phyloP scores from a whole-genome alignment of 208 protist genomes.

The Acanthamoeba healyi region DNA sequence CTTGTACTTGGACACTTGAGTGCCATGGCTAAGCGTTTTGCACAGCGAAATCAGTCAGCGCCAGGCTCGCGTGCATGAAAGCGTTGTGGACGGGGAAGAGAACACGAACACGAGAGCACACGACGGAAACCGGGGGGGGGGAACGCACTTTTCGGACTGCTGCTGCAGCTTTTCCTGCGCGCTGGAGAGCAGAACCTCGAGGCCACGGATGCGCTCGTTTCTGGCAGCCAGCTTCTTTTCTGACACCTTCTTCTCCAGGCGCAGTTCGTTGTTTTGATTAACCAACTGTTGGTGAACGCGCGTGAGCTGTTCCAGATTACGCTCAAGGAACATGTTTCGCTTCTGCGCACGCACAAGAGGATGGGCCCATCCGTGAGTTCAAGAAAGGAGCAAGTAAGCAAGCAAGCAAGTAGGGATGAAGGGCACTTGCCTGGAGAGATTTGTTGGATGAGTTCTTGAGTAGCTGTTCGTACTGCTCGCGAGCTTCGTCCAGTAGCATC shows the following conservation, averaged over 20 bases:
- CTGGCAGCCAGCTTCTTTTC: constrained; percentile 70
- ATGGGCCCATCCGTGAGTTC: too few species aligned
- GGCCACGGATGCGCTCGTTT: constrained; percentile 61
- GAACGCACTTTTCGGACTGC: constrained; percentile 27
- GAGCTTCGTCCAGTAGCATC: constrained; percentile 59
- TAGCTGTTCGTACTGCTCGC: constrained; percentile 72
- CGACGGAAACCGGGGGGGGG: background rate
- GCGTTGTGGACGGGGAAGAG: too few species aligned
- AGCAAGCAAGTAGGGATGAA: too few species aligned
- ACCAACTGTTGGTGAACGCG: constrained; percentile 65
- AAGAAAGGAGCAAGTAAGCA: too few species aligned
- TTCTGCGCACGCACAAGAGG: background rate
- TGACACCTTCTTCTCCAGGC: constrained; percentile 59
- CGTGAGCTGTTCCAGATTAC: constrained; percentile 66
- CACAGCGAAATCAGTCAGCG: too few species aligned
- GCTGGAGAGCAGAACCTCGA: constrained; percentile 38
- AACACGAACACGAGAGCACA: background rate
- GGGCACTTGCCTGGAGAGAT: background rate
- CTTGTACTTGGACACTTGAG: constrained; percentile 37
- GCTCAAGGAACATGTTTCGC: constrained; percentile 66
- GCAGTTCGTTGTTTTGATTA: constrained; percentile 63
- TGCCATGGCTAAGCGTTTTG: constrained; percentile 43
- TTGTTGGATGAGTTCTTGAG: constrained; percentile 73
- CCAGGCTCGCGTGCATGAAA: too few species aligned
- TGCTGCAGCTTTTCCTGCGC: constrained; percentile 70